Percentiles rank a stretch among this genome's conserved stretches.
These are phyloP conservation scores for Alternaria ventricosa DNA, from an alignment of 2,329 filamentous ascomycete species.

Conservation along the genomic window DNA sequence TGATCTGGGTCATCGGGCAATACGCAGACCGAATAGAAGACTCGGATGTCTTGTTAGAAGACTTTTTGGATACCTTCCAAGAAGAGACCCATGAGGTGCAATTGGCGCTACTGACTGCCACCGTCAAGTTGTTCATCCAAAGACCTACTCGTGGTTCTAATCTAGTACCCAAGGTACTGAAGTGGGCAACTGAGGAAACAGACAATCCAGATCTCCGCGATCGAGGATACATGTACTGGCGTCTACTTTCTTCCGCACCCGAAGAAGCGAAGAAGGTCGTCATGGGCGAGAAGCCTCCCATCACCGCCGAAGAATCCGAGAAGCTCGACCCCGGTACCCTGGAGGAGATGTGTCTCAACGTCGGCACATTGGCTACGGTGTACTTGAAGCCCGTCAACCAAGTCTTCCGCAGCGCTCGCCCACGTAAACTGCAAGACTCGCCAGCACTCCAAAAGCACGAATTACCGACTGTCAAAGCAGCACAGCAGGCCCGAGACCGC, in stretches of 20 bases:
- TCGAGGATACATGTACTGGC: conserved; percentile 99
- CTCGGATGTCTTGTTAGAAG: conserved; percentile 88
- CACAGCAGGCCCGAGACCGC: conserved; percentile 40
- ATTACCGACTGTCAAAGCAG: conserved; percentile 64
- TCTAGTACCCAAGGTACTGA: conserved; percentile 90
- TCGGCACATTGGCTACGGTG: conserved; percentile 94
- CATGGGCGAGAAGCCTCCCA: conserved; percentile 96
- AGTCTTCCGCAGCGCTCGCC: conserved; percentile 88
- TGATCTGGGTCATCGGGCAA: conserved; percentile 99
- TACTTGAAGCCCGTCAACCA: conserved; percentile 98
- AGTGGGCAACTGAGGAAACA: conserved; percentile 99
- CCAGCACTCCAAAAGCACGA: conserved; percentile 82
- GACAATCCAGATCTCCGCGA: conserved; percentile 97
- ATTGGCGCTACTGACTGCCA: conserved; percentile 90
- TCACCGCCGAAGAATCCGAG: conserved; percentile 89
- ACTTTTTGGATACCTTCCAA: conserved; percentile 91
- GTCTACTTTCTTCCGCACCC: conserved; percentile 89
- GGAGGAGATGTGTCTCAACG: conserved; percentile 96
- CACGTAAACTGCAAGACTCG: conserved; percentile 78
- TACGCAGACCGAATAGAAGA: conserved; percentile 98
- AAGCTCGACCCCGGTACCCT: conserved; percentile 88
- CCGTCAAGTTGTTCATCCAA: conserved; percentile 97
- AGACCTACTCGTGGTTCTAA: conserved; percentile 93
- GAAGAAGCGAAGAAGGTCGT: conserved; percentile 84
- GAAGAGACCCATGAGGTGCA: conserved; percentile 97